Percentiles rank a stretch among this genome's conserved stretches.
Evolutionary conservation across 2,329 filamentous ascomycete genomes (phyloP).

Genomic region (Colletotrichum orbiculare): DNA sequence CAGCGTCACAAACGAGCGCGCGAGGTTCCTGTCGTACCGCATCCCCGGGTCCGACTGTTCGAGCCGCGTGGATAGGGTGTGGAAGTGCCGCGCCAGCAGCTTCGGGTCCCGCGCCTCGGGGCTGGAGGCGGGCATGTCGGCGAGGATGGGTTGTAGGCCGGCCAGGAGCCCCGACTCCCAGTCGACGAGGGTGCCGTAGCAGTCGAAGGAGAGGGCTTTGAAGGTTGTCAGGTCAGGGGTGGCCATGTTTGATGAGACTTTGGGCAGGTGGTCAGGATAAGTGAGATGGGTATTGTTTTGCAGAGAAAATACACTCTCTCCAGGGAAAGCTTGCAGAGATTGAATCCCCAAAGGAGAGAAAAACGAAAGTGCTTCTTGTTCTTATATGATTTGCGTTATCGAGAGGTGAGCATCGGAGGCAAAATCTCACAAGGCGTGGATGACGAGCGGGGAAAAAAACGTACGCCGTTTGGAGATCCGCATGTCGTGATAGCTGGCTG

Average conservation of each 20-base stretch:
- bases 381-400: too few relatives aligned
- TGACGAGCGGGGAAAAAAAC: too few relatives aligned
- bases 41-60: conserved; percentile 65
- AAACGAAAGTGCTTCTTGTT: too few relatives aligned
- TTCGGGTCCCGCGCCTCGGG: conserved; percentile 49
- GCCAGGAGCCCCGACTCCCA: conserved; percentile 76
- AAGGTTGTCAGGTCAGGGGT: conserved; percentile 39
- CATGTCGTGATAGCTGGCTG: too few relatives aligned
- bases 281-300: neutral
- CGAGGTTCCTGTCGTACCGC: conserved; percentile 68
- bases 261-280: neutral
- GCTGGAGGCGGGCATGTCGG: conserved; percentile 53
- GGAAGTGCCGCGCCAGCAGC: conserved; percentile 55
- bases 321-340: too few relatives aligned
- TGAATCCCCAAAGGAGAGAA: too few relatives aligned
- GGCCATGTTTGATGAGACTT: conserved; percentile 5
- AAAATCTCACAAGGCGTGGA: too few relatives aligned
- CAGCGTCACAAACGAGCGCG: conserved; percentile 55
- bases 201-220: conserved; percentile 74
- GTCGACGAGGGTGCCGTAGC: conserved; percentile 84
- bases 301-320: neutral
- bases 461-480: too few relatives aligned
- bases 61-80: conserved; percentile 57
- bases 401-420: too few relatives aligned
- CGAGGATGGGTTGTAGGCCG: conserved; percentile 61